A percentile compares a stretch with the other conserved stretches of the same genome.
These are phyloP conservation scores for Kurtzmaniella quercitrusa DNA, from an alignment of 1,139 yeast genomes.

Conservation along the genomic window DNA sequence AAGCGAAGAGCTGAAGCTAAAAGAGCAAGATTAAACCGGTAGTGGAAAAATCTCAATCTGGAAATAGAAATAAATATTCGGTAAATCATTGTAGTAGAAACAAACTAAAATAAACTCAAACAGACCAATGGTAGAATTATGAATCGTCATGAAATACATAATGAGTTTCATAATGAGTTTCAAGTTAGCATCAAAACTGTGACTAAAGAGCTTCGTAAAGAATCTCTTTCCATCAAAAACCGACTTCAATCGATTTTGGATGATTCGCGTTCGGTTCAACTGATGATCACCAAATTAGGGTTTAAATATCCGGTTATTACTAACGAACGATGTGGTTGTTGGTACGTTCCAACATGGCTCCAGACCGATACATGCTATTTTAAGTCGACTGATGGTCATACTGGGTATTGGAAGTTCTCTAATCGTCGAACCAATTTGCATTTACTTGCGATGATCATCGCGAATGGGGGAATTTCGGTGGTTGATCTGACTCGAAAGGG, in stretches of 20 bases:
- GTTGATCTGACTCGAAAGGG: conserved; percentile 87
- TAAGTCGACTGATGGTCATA: conserved; percentile 90
- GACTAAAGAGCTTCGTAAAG: conserved; percentile 42
- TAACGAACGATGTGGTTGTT: conserved; percentile 82
- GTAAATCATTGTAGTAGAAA: background rate
- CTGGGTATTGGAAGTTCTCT: conserved; percentile 74
- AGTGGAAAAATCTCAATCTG: background rate
- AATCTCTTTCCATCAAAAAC: conserved; percentile 54
- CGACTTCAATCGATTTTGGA: conserved; percentile 65
- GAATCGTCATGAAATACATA: too few relatives aligned
- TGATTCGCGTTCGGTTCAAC: conserved; percentile 43
- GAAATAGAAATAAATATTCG: background rate
- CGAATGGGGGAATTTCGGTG: conserved; percentile 48
- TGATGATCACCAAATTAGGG: conserved; percentile 10
- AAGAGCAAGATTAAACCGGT: conserved; percentile 15
- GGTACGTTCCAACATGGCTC: conserved; percentile 60
- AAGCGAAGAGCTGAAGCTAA: conserved; percentile 38
- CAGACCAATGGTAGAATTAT: too few relatives aligned
- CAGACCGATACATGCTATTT: conserved; percentile 58
- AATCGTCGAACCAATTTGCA: conserved; percentile 71
- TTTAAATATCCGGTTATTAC: conserved; percentile 47
- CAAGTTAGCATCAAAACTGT: conserved; percentile 18
- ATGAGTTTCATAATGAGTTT: conserved; percentile 3
- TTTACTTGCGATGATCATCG: conserved; percentile 44
- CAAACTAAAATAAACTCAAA: too few relatives aligned